Conservation (phyloP, 163 green algal genomes). For the Scenedesmus sp. region DNA sequence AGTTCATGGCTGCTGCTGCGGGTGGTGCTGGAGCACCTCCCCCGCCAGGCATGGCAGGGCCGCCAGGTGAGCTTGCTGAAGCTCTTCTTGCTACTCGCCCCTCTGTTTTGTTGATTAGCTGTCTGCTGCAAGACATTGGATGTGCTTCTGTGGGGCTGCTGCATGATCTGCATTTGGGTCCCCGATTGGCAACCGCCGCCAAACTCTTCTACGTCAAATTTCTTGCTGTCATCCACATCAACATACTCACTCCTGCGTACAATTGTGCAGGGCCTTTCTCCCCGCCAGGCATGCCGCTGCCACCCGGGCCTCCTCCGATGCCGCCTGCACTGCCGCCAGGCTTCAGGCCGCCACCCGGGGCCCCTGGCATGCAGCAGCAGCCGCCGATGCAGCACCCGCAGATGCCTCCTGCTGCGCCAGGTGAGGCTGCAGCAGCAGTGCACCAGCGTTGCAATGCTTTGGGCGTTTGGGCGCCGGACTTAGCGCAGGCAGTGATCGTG, state of each 20-base stretch:
- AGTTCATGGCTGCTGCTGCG: background rate
- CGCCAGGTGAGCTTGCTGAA: background rate
- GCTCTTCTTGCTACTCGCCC: background rate
- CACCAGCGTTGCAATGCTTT: too few relatives aligned
- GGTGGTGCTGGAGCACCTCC: background rate
- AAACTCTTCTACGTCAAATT: background rate
- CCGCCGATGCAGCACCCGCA: background rate
- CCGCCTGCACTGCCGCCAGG: background rate
- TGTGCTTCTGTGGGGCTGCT: too few relatives aligned
- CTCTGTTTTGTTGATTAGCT: background rate
- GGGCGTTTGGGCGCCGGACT: too few relatives aligned
- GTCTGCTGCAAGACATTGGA: too few relatives aligned
- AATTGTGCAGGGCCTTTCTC: background rate
- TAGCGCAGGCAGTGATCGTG: too few relatives aligned
- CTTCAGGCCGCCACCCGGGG: background rate
- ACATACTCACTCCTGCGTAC: background rate
- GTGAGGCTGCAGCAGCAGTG: background rate
- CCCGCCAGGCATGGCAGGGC: background rate
- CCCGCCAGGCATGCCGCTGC: background rate
- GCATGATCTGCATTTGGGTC: too few relatives aligned
- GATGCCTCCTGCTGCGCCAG: background rate
- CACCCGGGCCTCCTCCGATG: background rate
- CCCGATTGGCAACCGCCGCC: too few relatives aligned
- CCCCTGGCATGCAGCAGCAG: background rate
- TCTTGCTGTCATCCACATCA: background rate